phyloP scores from a whole-genome alignment of 208 protist genomes.

The Sergeia podlipaevii region DNA sequence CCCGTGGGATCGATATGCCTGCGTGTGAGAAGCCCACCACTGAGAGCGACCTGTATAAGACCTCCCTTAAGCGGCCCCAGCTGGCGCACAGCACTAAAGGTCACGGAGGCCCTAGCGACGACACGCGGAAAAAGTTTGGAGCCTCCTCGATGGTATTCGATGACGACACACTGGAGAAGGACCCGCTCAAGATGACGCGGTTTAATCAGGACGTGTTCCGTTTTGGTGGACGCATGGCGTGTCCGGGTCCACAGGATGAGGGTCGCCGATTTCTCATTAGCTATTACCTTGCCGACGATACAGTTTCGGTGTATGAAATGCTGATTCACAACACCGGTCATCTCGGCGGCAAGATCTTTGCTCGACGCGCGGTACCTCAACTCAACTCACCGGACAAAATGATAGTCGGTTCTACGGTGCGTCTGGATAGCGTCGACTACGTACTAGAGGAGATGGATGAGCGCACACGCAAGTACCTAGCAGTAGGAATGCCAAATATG shows the following conservation, averaged over 20 bases:
- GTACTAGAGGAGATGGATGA: slow-evolving; percentile 70
- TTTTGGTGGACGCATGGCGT: slow-evolving; percentile 72
- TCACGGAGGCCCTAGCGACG: no score
- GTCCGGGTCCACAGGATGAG: slow-evolving; percentile 49
- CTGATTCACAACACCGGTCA: slow-evolving; percentile 91
- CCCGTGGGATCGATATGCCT: slow-evolving; percentile 35
- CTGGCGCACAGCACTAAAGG: no score
- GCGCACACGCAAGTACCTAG: slow-evolving; percentile 64
- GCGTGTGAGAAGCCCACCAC: slow-evolving; percentile 23
- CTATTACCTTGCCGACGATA: slow-evolving; percentile 96
- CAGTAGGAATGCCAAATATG: slow-evolving; percentile 73
- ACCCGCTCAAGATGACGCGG: slow-evolving; percentile 80
- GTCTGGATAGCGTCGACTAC: slow-evolving; percentile 61
- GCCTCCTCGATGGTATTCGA: slow-evolving; percentile 78
- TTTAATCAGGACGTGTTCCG: slow-evolving; percentile 89
- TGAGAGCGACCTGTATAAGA: slow-evolving; percentile 40
- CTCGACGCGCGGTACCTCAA: slow-evolving; percentile 74
- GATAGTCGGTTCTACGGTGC: slow-evolving; percentile 65
- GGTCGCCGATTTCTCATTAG: slow-evolving; percentile 83
- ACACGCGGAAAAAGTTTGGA: slow-evolving; percentile 21
- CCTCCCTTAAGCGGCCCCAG: background rate
- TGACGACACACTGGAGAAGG: slow-evolving; percentile 46
- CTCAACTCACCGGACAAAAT: slow-evolving; percentile 53
- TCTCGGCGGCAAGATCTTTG: slow-evolving; percentile 88
- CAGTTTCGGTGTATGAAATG: slow-evolving; percentile 92